Base-by-base conservation (phyloP, 208 protist species). In the Acanthamoeba rhysodes region DNA sequence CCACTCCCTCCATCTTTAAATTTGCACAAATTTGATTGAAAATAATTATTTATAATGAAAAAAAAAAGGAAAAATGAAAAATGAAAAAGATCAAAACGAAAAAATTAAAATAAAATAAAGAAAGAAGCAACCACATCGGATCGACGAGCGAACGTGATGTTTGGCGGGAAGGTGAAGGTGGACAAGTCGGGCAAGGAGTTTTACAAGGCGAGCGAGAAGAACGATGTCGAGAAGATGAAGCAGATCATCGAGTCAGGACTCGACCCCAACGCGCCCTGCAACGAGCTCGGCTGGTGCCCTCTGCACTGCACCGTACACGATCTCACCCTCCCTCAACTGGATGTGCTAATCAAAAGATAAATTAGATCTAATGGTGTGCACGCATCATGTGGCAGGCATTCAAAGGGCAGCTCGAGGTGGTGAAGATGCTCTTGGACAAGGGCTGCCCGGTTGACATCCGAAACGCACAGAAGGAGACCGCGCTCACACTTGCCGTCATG, bases 401-500 rank as follows among this genome's bases (percentile, higher is more conserved):
- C 37, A 84, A 84, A 53, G 74, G 74, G 14, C 74, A 84, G 74
- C 34, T 29, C 37, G 74, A 84, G 22, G 45, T 55, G 22, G 74
- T 84, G 74, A 50, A 53, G 45, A 7, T 53, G 74, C 74, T 80
- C 16, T 18, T 84, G 45, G 74, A 10, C 6, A 53, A 84, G 45
- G 74, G 37, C 41, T 55, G 74, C 41, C 41, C 34, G 8, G 74
- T 84, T 10, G 74, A 84, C 41, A 14, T 84, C 20, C 74, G 74
- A 10, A 84, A 84, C 20, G 74, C 22, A 9, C 74, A 84, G 45
- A 45, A 84, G 32, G 74, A 84, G 74, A 84, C 74, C 9, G 20
- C 74, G 14, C 74, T 84, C 74, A 53, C 53, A 37, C 74, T 84
- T 22, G 74, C 74, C 37, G 74, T 53, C 74, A 84, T 84, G 74